Evolutionary conservation across 2,329 filamentous ascomycete species (phyloP), one percentile per base, ranked within the genome.

Genomic region (Fusarium sp.): DNA sequence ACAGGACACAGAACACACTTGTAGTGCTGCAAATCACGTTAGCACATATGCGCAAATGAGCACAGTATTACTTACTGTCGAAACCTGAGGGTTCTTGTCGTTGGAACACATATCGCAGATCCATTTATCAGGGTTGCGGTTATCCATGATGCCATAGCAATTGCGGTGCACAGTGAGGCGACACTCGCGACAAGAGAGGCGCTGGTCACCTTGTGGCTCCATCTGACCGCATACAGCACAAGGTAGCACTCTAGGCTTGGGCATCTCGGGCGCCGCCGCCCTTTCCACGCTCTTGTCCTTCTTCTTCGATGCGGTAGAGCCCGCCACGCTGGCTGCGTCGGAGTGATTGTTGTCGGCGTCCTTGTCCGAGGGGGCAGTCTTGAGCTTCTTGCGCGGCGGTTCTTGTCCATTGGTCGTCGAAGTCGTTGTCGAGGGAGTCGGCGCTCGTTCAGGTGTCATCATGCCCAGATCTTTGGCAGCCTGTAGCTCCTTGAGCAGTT

Each of bases 51-150:
- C 53, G 29, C n/a, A 46, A 8, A 49, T 24, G 22, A 8, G 22
- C 17, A 29, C 22, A 16, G 4, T 8, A 17, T 31, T 67, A 86
- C 91, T 87, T 87, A 93, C 92, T 66, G 97, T 96, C n/a, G 96
- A 98, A 51, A 97, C 92, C 74, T 94, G 92, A 6, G 96, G 95
- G 78, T 92, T 96, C 81, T 95, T 94, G 80, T 99, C 96, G 79
- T 99, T 99, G 40, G 91, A 87, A 82, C 96, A 99, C 89, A 95
- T 97, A 83, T 98, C 96, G 82, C 96, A 99, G 44, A 92, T 90
- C 96, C 96, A 99, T 82, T 97, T 97, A 51, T 88, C 89, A 35
- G 90, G 88, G 62, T 87, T 88, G 46, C 93, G 90, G 65, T 92
- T 91, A 53, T 92, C 90, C 42, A 89, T 74, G 35, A 98, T 88